Conservation (phyloP, 441 rosid species). For the Arabidopsis hybrid region DNA sequence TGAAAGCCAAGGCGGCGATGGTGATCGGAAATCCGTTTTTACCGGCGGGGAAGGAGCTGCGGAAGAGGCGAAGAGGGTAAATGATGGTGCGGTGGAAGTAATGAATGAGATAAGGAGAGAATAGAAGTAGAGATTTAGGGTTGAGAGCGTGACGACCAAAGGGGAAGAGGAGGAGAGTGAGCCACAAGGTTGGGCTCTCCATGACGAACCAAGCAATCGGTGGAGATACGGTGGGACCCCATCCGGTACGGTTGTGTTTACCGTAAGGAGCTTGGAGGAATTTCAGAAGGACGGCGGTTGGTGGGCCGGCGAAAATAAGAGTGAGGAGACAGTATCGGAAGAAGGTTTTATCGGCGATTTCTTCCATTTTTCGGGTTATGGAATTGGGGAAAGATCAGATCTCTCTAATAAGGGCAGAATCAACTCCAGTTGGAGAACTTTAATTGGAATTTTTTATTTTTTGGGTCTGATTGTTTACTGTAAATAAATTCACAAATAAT, state of each 20-base stretch:
- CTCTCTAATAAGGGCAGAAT: too few relatives aligned
- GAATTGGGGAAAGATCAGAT: too few relatives aligned
- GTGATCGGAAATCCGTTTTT: constrained; percentile 52
- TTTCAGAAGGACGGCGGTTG: constrained; percentile 62
- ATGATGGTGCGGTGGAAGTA: constrained; percentile 79
- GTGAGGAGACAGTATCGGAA: constrained; percentile 58
- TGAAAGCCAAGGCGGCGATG: constrained; percentile 71
- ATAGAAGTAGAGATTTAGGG: constrained; percentile 61
- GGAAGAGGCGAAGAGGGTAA: constrained; percentile 75
- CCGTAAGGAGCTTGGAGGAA: constrained; percentile 94
- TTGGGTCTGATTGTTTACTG: too few relatives aligned
- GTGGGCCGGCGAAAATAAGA: constrained; percentile 65
- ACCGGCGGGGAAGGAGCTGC: constrained; percentile 17
- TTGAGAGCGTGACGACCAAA: constrained; percentile 62
- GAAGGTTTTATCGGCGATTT: constrained; percentile 50
- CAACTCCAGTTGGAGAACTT: too few relatives aligned
- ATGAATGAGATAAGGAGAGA: constrained; percentile 76
- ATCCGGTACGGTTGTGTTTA: constrained; percentile 86
- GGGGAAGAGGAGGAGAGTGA: constrained; percentile 69
- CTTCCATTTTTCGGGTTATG: constrained; percentile 25
- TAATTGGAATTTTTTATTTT: too few relatives aligned
- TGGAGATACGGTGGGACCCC: constrained; percentile 82
- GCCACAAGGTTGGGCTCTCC: constrained; percentile 89
- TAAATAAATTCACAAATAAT: too few relatives aligned
- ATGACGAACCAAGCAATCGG: constrained; percentile 89